These are phyloP conservation scores for Nicotiana tabacum DNA, from an alignment of 257 asterid genomes.

Conservation along the genomic window DNA sequence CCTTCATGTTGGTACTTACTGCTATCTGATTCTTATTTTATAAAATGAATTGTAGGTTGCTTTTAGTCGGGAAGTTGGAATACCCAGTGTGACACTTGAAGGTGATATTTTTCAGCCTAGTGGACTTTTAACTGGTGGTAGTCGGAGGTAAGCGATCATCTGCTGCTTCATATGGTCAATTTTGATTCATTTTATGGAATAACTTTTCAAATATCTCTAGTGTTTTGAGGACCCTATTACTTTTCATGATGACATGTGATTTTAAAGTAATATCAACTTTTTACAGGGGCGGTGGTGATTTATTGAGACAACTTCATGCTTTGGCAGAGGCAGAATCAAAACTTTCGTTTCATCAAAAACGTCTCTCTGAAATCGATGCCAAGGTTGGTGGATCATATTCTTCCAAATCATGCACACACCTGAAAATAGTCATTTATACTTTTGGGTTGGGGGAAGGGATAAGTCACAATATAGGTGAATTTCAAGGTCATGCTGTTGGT, in stretches of 20 bases:
- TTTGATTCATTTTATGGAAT: not conserved
- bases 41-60: slow-evolving; percentile 57
- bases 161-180: not conserved
- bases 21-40: not conserved
- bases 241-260: slow-evolving; percentile 8
- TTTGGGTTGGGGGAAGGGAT: not conserved
- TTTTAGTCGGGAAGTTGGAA: slow-evolving; percentile 56
- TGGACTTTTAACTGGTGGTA: slow-evolving; percentile 96
- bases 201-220: not conserved
- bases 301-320: slow-evolving; percentile 76
- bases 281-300: slow-evolving; percentile 93
- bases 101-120: slow-evolving; percentile 96
- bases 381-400: slow-evolving; percentile 37
- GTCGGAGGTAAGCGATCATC: slow-evolving; percentile 66
- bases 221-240: not conserved
- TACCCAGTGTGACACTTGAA: slow-evolving; percentile 73
- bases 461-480: not conserved
- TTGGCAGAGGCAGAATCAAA: slow-evolving; percentile 72
- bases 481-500: not conserved
- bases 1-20: not conserved
- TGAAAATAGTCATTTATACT: not conserved
- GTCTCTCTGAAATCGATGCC: slow-evolving; percentile 59
- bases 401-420: not conserved
- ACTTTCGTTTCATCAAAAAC: slow-evolving; percentile 58
- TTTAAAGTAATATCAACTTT: slow-evolving; percentile 18